Base-by-base conservation (phyloP, 345 rosid species). In the Syzygium oleosum region DNA sequence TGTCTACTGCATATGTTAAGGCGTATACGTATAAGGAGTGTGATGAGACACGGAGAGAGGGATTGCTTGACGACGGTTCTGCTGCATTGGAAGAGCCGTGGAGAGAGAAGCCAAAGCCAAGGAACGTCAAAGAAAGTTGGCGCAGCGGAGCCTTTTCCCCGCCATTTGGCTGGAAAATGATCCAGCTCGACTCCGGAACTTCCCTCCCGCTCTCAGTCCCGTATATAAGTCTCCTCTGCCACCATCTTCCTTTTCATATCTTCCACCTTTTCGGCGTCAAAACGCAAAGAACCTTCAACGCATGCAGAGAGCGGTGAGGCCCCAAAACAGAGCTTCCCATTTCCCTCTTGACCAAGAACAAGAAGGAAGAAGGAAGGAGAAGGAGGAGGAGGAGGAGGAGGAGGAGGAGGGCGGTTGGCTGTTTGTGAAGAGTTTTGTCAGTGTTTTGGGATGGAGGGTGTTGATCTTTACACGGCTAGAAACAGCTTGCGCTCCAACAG, bases 381-480 rank as follows among this genome's bases (percentile, higher is more conserved):
- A 16, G 29, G 19, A 3, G 34, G n/a, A 31, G 65, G 29, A 25
- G 29, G 43, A 41, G 43, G 43, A 41, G 65, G 29, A 58, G 65
- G 55, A 52, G 73, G 78, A 65, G 49, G 80, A 38, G 49, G 83
- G 49, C 3, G 83, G 46, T 73, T 38, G 9, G 49, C 49, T 38
- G 9, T 73, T 25, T 43, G 46, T 43, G 46, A 43, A 43, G 46
- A 43, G 46, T 43, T 38, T 38, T 17, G 83, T 29, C 23, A 25
- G 38, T 17, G 15, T 51, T 31, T 43, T 29, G 65, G 65, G 51
- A 86, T 86, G 88, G 88, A 86, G 51, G 92, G 90, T 9, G 79
- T 87, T 52, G 91, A 91, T 84, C 87, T 91, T 10, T 92, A 87
- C 77, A 88, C 84, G 91, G 95, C 92, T 19, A 89, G 92, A 59